A percentile compares a stretch with the other conserved stretches of the same genome.
phyloP scores from a whole-genome alignment of 257 asterid genomes.

The Penstemon barbatus region DNA sequence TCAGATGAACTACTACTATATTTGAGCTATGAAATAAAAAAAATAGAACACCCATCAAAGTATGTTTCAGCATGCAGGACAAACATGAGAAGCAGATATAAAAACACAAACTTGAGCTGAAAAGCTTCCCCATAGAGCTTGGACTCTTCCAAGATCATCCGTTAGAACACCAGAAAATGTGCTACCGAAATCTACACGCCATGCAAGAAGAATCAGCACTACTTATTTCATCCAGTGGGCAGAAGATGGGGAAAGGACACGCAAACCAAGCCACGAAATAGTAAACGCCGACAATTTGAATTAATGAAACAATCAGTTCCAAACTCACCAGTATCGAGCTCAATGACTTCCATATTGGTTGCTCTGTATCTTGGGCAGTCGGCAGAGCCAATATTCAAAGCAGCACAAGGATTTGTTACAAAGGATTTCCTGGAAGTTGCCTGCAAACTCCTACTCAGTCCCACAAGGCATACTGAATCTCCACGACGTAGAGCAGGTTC shows the following conservation, averaged over 20 bases:
- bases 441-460: constrained; percentile 86
- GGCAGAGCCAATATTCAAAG: constrained; percentile 83
- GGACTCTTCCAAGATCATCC: constrained; percentile 92
- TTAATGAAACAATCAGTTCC: constrained; percentile 1
- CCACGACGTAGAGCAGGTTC: constrained; percentile 95
- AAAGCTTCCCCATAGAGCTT: constrained; percentile 98
- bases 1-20: constrained; percentile 74
- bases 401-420: constrained; percentile 94
- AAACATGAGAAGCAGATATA: constrained; percentile 31
- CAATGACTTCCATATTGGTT: constrained; percentile 96
- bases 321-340: constrained; percentile 82
- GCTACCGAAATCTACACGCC: constrained; percentile 80
- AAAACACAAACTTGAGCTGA: constrained; percentile 82
- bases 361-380: constrained; percentile 94
- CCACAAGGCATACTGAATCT: constrained; percentile 90
- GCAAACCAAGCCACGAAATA: constrained; percentile 12
- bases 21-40: constrained; percentile 60
- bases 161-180: constrained; percentile 97
- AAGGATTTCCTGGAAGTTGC: constrained; percentile 93
- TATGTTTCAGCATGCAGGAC: constrained; percentile 22
- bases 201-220: constrained; percentile 32
- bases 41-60: constrained; percentile 32
- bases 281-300: constrained; percentile 10
- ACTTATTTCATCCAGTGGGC: constrained; percentile 6
- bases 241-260: constrained; percentile 7